These are phyloP conservation scores for Xylaria scruposa DNA, from an alignment of 495 filamentous ascomycete species.

Conservation along the genomic window DNA sequence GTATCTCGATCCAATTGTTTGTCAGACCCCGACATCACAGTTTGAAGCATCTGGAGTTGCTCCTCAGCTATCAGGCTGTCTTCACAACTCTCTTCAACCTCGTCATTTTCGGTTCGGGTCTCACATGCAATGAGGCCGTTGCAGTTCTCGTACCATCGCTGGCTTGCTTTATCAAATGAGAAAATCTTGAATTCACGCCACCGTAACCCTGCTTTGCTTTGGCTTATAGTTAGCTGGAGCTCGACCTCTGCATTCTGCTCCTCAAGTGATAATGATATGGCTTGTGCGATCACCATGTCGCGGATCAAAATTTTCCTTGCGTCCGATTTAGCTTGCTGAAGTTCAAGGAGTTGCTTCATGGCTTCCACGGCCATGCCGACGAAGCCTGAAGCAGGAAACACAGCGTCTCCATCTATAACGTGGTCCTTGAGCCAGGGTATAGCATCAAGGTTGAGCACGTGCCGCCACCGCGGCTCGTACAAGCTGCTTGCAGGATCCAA, in stretches of 20 bases:
- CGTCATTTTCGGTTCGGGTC: background rate
- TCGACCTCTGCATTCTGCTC: conserved; percentile 37
- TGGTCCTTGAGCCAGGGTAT: conserved; percentile 54
- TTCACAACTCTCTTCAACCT: conserved; percentile 21
- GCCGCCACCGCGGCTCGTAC: conserved; percentile 52
- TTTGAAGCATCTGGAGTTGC: conserved; percentile 14
- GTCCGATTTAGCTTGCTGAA: conserved; percentile 25
- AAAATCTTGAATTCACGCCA: conserved; percentile 25
- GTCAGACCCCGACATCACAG: conserved; percentile 9
- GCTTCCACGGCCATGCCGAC: conserved; percentile 53
- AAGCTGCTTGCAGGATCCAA: conserved; percentile 35
- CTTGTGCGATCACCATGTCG: conserved; percentile 41
- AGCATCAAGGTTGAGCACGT: conserved; percentile 46
- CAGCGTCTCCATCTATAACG: conserved; percentile 35
- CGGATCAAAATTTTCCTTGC: conserved; percentile 30
- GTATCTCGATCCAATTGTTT: conserved; percentile 17
- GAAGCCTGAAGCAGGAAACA: conserved; percentile 54
- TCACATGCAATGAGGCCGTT: conserved; percentile 28
- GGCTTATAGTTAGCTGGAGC: conserved; percentile 30
- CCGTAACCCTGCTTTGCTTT: conserved; percentile 11
- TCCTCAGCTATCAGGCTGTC: conserved; percentile 14
- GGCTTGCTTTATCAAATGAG: conserved; percentile 23
- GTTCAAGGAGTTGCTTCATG: conserved; percentile 39
- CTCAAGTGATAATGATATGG: conserved; percentile 36
- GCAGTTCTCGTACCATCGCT: conserved; percentile 23